Evolutionary conservation across 495 filamentous ascomycete species (phyloP).

Genomic region (Penicillium diatomitis): DNA sequence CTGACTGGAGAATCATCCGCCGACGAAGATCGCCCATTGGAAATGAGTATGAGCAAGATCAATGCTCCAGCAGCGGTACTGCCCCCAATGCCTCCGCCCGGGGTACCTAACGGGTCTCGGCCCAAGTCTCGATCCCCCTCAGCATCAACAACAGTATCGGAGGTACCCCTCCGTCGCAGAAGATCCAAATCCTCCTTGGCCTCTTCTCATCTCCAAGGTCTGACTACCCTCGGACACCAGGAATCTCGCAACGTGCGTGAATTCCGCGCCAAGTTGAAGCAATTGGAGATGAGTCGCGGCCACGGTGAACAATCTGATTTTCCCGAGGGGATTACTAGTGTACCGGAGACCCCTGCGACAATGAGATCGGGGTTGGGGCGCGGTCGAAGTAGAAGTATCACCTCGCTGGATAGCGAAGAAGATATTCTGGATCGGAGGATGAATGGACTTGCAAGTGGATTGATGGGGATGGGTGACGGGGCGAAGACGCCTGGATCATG

Average conservation of each 20-base stretch:
- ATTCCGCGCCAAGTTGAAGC: constrained; percentile 15
- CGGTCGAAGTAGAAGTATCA: constrained; percentile 46
- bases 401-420: constrained; percentile 71
- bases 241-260: constrained; percentile 13
- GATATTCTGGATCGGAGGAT: constrained; percentile 78
- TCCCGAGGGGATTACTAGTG: constrained; percentile 18
- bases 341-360: constrained; percentile 12
- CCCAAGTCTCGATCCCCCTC: too few relatives aligned
- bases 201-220: constrained; percentile 5
- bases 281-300: constrained; percentile 7
- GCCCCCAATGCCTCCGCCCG: too few relatives aligned
- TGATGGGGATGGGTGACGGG: constrained; percentile 57
- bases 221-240: constrained; percentile 4
- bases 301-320: constrained; percentile 5
- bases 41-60: constrained; percentile 55
- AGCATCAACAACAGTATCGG: background rate
- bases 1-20: constrained; percentile 56
- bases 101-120: too few relatives aligned
- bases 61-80: background rate
- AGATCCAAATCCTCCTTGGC: constrained; percentile 14
- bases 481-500: constrained; percentile 27
- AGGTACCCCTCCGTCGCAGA: constrained; percentile 3
- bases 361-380: constrained; percentile 4
- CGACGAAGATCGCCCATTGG: constrained; percentile 70
- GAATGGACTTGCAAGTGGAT: constrained; percentile 68